phyloP scores from a whole-genome alignment of 2,329 filamentous ascomycete genomes.

The Mariannaea sp. region DNA sequence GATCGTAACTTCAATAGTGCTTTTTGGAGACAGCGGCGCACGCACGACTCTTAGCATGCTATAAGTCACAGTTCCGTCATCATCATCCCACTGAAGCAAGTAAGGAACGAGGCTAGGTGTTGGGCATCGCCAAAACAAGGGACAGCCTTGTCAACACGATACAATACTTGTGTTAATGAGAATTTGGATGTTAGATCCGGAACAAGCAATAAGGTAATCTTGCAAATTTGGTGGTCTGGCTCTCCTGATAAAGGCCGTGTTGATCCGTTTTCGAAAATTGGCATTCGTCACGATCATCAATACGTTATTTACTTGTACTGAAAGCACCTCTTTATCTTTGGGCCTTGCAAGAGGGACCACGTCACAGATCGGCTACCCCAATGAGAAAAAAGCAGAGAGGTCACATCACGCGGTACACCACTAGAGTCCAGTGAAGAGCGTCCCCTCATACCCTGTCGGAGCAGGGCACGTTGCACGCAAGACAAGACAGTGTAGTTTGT shows the following conservation, averaged over 20 bases:
- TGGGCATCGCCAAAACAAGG: constrained; percentile 38
- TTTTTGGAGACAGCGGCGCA: constrained; percentile 21
- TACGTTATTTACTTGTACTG: constrained; percentile 15
- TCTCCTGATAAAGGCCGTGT: constrained; percentile 36
- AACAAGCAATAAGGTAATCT: constrained; percentile 27
- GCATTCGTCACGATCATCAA: constrained; percentile 10
- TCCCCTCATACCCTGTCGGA: constrained; percentile 10
- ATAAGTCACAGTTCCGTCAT: constrained; percentile 17
- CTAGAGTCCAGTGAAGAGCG: not conserved
- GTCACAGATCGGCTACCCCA: constrained; percentile 31
- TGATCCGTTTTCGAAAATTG: constrained; percentile 26
- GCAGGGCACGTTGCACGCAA: constrained; percentile 7
- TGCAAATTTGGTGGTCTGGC: constrained; percentile 22
- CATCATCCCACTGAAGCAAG: constrained; percentile 23
- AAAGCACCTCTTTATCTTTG: not conserved
- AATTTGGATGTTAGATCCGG: constrained; percentile 21
- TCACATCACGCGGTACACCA: constrained; percentile 33
- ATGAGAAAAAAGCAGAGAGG: constrained; percentile 33
- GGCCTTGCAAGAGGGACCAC: constrained; percentile 25
- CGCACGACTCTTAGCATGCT: constrained; percentile 11
- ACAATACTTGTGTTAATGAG: constrained; percentile 22
- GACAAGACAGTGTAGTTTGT: not conserved
- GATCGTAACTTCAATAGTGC: constrained; percentile 35
- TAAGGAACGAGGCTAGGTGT: constrained; percentile 25
- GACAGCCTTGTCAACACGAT: constrained; percentile 36